A percentile compares a stretch with the other conserved stretches of the same genome.
Evolutionary conservation across 2,329 filamentous ascomycete species (phyloP).

Genomic region (Hymenoscyphus fraxineus): DNA sequence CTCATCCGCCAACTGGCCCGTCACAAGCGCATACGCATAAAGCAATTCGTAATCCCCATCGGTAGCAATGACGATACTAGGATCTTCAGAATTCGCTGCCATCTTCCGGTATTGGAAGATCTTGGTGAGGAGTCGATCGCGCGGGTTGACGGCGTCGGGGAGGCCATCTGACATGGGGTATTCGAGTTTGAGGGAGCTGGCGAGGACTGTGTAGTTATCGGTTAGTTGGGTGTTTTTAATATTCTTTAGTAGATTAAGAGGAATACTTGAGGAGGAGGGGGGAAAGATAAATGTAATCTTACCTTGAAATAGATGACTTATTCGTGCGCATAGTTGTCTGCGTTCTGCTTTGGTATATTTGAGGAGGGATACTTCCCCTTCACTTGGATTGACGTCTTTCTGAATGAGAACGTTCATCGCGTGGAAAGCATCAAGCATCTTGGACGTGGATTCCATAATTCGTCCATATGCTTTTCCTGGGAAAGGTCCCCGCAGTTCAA

Average conservation of each 20-base stretch:
- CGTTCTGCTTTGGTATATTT: slow-evolving; percentile 77
- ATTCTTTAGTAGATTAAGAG: too few species aligned
- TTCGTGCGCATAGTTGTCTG: slow-evolving; percentile 75
- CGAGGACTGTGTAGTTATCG: slow-evolving; percentile 57
- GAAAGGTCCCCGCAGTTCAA: slow-evolving; percentile 84
- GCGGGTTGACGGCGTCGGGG: slow-evolving; percentile 73
- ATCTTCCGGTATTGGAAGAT: slow-evolving; percentile 82
- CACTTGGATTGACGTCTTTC: slow-evolving; percentile 70
- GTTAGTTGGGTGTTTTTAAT: neutral
- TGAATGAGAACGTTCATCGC: slow-evolving; percentile 91
- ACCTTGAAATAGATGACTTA: slow-evolving; percentile 75
- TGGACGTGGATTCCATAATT: slow-evolving; percentile 75
- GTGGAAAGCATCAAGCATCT: slow-evolving; percentile 89
- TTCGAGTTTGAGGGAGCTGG: slow-evolving; percentile 89
- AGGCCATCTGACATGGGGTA: slow-evolving; percentile 88
- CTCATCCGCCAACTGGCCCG: slow-evolving; percentile 63
- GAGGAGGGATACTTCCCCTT: slow-evolving; percentile 78
- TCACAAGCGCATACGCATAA: slow-evolving; percentile 81
- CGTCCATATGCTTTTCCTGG: slow-evolving; percentile 67
- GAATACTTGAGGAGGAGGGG: too few species aligned
- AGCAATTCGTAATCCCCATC: slow-evolving; percentile 85
- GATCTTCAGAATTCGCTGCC: slow-evolving; percentile 16
- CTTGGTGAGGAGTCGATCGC: slow-evolving; percentile 80
- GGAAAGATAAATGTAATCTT: neutral
- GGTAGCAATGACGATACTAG: slow-evolving; percentile 41